Conservation (phyloP, 805 yeast species). For the Lachancea sp. region DNA sequence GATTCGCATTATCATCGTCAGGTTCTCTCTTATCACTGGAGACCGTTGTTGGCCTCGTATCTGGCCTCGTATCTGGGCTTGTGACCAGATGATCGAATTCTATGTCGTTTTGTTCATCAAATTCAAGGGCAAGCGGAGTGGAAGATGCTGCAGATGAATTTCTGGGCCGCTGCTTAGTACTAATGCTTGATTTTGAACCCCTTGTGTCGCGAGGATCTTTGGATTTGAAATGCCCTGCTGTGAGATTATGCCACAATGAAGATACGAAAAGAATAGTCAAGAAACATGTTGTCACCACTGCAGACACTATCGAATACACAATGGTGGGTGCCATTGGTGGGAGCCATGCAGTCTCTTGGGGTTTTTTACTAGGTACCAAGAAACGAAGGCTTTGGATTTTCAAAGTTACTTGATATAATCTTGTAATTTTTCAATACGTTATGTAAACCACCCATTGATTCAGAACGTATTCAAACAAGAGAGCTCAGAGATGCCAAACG, state of each 20-base stretch:
- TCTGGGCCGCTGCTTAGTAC: conserved; percentile 11
- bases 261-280: conserved; percentile 24
- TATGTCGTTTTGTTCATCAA: conserved; percentile 23
- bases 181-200: conserved; percentile 20
- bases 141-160: conserved; percentile 17
- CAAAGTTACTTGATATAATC: too few species aligned
- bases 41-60: conserved; percentile 1
- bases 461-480: too few species aligned
- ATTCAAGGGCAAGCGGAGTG: conserved; percentile 14
- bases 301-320: conserved; percentile 10
- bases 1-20: conserved; percentile 1
- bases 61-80: conserved; percentile 14
- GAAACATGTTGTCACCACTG: conserved; percentile 19
- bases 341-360: too few species aligned
- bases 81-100: conserved; percentile 30
- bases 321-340: not conserved
- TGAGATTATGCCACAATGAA: conserved; percentile 29
- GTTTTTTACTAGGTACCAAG: too few species aligned
- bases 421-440: too few species aligned
- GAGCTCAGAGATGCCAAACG: too few species aligned
- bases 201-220: conserved; percentile 29
- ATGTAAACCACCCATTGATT: too few species aligned
- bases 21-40: not conserved
- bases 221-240: conserved; percentile 21
- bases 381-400: too few species aligned